These are phyloP conservation scores for Fragosphaeria purpurea DNA, from an alignment of 2,329 filamentous ascomycete species.

Conservation along the genomic window DNA sequence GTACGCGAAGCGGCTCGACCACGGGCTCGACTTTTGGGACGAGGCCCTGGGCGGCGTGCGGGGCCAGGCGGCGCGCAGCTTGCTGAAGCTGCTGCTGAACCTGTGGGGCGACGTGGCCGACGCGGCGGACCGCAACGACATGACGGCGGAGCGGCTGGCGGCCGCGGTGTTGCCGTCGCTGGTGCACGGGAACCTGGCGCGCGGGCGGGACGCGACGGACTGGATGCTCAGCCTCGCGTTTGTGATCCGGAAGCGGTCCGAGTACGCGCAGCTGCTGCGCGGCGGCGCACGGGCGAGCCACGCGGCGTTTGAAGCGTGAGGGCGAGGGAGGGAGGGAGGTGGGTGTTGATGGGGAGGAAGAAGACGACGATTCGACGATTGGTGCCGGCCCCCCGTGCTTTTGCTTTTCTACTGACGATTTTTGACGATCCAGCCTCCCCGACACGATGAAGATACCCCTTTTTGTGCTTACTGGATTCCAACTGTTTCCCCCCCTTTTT, in stretches of 20 bases:
- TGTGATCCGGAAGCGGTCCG: constrained; percentile 31
- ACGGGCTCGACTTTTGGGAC: constrained; percentile 37
- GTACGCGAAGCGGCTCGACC: constrained; percentile 25
- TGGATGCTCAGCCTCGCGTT: constrained; percentile 34
- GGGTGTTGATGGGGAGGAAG: no score
- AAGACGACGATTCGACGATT: no score
- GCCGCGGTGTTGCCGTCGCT: constrained; percentile 28
- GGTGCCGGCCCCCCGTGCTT: no score
- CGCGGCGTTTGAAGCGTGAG: constrained; percentile 14
- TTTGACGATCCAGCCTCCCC: no score
- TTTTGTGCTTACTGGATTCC: no score
- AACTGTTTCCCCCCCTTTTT: no score
- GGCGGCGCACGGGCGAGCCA: constrained; percentile 20
- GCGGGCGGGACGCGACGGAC: constrained; percentile 24
- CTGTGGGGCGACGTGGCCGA: constrained; percentile 33
- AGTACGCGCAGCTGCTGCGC: constrained; percentile 28
- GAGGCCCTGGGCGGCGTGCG: constrained; percentile 31
- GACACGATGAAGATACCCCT: no score
- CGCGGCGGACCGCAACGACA: constrained; percentile 28
- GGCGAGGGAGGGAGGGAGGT: no score
- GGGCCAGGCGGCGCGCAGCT: constrained; percentile 25
- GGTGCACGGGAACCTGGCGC: constrained; percentile 23
- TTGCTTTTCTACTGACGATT: no score
- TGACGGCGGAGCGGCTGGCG: constrained; percentile 34
- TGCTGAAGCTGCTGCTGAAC: constrained; percentile 34